Conservation (phyloP, 768 basidiomycete genomes). For the Antrodiella citrinella region DNA sequence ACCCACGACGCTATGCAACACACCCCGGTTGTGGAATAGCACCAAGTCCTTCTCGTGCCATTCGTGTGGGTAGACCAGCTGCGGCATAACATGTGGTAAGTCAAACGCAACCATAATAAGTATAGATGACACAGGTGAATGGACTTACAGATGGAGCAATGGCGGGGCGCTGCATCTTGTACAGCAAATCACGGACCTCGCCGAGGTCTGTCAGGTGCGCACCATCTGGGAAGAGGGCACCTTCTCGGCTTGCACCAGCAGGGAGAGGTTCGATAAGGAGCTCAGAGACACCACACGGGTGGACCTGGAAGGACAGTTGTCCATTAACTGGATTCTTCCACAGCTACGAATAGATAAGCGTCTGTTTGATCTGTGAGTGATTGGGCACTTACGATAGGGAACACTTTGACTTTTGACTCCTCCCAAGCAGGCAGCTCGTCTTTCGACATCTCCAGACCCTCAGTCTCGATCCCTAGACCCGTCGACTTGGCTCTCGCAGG, state of each 20-base stretch:
- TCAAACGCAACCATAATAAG: too few species aligned
- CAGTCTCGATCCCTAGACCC: constrained; percentile 75
- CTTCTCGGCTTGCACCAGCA: constrained; percentile 38
- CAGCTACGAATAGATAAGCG: constrained; percentile 31
- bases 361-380: constrained; percentile 1
- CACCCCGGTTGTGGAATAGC: constrained; percentile 81
- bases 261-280: constrained; percentile 72
- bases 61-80: constrained; percentile 85
- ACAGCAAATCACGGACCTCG: constrained; percentile 64
- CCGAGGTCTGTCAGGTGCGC: constrained; percentile 65
- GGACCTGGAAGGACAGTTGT: constrained; percentile 81
- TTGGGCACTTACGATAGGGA: constrained; percentile 45
- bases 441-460: constrained; percentile 61
- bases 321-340: constrained; percentile 93
- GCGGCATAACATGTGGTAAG: background rate
- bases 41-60: constrained; percentile 73
- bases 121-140: too few species aligned
- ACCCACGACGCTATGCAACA: constrained; percentile 73
- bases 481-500: constrained; percentile 65
- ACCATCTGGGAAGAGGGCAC: constrained; percentile 78
- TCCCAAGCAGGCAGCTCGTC: constrained; percentile 78
- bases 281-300: constrained; percentile 67
- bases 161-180: constrained; percentile 83
- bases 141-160: constrained; percentile 65
- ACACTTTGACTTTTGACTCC: constrained; percentile 61